Percentiles rank a stretch among this genome's conserved stretches.
Conservation (phyloP, 257 asterid species). For the Nicotiana benthamiana region DNA sequence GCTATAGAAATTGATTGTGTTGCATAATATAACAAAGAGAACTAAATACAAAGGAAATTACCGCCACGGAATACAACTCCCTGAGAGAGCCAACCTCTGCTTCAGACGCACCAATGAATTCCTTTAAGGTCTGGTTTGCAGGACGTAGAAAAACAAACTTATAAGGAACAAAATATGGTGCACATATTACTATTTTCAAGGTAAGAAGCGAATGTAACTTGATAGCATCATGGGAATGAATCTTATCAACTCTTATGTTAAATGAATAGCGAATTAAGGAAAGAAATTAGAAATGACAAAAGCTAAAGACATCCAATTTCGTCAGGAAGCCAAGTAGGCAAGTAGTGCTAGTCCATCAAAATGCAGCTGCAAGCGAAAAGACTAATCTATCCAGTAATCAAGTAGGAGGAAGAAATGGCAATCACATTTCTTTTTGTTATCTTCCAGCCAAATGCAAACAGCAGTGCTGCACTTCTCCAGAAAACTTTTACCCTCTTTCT, state of each 20-base stretch:
- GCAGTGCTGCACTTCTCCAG: not conserved
- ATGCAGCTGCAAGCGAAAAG: not conserved
- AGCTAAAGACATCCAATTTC: not conserved
- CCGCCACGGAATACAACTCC: conserved; percentile 72
- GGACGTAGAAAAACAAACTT: conserved; percentile 1
- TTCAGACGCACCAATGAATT: conserved; percentile 74
- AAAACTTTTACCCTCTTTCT: not conserved
- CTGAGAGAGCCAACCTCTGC: conserved; percentile 65
- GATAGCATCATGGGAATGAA: not conserved
- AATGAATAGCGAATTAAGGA: not conserved
- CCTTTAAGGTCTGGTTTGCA: conserved; percentile 66
- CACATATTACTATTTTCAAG: not conserved
- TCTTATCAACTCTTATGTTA: not conserved
- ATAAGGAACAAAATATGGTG: not conserved
- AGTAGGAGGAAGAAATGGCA: not conserved
- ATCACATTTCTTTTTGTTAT: not conserved
- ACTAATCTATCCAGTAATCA: not conserved
- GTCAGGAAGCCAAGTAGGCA: not conserved
- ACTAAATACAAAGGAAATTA: conserved; percentile 25
- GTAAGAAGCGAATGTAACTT: not conserved
- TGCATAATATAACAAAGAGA: not conserved
- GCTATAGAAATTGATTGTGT: not conserved
- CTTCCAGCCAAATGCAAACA: not conserved
- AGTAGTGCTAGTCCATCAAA: conserved; percentile 1
- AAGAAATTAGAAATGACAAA: not conserved